These are phyloP conservation scores for Pseudonitzschia multistriata DNA, from an alignment of 108 stramenopile species.

Conservation along the genomic window DNA sequence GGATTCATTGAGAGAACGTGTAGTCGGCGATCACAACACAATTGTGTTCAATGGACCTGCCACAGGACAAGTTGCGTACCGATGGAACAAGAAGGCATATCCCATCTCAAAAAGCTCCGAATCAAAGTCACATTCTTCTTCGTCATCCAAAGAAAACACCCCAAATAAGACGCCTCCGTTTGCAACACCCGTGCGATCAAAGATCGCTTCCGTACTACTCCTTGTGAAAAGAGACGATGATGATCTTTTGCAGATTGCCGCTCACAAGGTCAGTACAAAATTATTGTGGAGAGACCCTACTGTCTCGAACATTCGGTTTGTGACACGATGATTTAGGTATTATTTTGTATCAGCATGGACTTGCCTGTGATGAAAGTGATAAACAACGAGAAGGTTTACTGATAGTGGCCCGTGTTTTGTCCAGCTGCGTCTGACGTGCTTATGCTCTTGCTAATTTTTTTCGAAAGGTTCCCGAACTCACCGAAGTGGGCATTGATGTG, in stretches of 20 bases:
- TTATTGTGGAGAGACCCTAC: not conserved
- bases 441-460: not conserved
- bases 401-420: too few species aligned
- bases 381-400: too few species aligned
- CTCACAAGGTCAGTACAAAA: slow-evolving; percentile 7
- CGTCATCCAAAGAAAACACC: slow-evolving; percentile 1
- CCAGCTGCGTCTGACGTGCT: not conserved
- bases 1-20: slow-evolving; percentile 66
- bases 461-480: slow-evolving; percentile 52
- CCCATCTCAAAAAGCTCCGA: not conserved
- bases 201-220: slow-evolving; percentile 58
- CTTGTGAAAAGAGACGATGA: slow-evolving; percentile 71
- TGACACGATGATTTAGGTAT: too few species aligned
- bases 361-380: too few species aligned
- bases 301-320: too few species aligned
- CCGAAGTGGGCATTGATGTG: slow-evolving; percentile 43
- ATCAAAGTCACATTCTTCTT: not conserved
- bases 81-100: slow-evolving; percentile 40
- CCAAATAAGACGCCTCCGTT: not conserved
- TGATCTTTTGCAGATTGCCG: slow-evolving; percentile 52
- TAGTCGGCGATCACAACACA: slow-evolving; percentile 74
- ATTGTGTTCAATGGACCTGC: slow-evolving; percentile 74
- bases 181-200: too few species aligned
- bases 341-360: too few species aligned
- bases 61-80: slow-evolving; percentile 80